phyloP scores from a whole-genome alignment of 2,329 filamentous ascomycete species.

The Penicillium sp. region DNA sequence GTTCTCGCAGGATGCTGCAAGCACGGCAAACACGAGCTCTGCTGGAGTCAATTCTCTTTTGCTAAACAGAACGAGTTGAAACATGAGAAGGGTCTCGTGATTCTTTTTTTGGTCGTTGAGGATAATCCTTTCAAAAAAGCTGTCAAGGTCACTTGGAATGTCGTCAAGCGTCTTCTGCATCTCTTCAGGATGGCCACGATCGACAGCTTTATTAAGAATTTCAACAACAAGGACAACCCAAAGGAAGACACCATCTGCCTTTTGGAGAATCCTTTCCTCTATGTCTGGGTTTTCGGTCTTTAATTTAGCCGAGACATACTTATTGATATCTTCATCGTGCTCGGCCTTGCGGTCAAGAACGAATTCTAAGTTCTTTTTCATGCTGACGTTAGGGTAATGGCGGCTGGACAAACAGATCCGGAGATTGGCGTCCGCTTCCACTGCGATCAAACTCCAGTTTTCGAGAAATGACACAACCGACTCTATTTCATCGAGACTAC shows the following conservation, averaged over 20 bases:
- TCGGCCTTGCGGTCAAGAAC: neutral
- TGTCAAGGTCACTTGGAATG: constrained; percentile 25
- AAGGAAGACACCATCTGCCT: constrained; percentile 38
- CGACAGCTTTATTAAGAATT: constrained; percentile 37
- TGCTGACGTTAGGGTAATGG: neutral
- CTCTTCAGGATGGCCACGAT: constrained; percentile 21
- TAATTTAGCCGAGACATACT: neutral
- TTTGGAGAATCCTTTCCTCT: constrained; percentile 25
- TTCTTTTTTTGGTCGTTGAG: neutral
- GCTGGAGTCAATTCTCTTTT: neutral
- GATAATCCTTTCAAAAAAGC: neutral
- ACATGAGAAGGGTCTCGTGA: neutral
- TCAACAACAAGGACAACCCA: constrained; percentile 41
- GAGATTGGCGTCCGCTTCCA: neutral
- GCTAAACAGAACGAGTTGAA: neutral
- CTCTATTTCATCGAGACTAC: neutral
- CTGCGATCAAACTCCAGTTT: neutral
- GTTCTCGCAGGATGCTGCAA: neutral
- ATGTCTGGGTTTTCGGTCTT: neutral
- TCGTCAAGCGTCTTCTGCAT: constrained; percentile 27
- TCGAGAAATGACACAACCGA: neutral
- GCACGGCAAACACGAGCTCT: neutral
- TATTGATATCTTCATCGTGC: neutral
- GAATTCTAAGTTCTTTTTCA: constrained; percentile 9
- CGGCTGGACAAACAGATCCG: constrained; percentile 6